These are phyloP conservation scores for Pseudogymnoascus sp. DNA, from an alignment of 2,329 filamentous ascomycete species.

Conservation along the genomic window DNA sequence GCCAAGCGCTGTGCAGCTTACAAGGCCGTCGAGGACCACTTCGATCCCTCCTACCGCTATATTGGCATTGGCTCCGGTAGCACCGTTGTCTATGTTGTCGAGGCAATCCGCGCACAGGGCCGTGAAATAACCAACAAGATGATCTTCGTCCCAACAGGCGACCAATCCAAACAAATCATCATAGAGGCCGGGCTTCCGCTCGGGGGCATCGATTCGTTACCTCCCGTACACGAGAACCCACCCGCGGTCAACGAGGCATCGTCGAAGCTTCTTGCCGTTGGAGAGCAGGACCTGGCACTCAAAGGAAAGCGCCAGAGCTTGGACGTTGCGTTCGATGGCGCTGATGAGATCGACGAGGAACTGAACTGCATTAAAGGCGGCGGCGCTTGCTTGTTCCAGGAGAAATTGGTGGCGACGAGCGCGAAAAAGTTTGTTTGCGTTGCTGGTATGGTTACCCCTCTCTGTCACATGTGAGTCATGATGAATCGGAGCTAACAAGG, in stretches of 20 bases:
- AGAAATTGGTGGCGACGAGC: constrained; percentile 85
- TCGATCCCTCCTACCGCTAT: constrained; percentile 53
- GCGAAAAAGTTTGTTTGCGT: constrained; percentile 83
- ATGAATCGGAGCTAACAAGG: background rate
- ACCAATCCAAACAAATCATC: constrained; percentile 83
- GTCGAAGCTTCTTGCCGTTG: constrained; percentile 61
- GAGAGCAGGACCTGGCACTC: constrained; percentile 27
- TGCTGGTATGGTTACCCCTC: constrained; percentile 50
- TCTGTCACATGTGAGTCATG: background rate
- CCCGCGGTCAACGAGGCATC: constrained; percentile 37
- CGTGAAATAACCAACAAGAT: constrained; percentile 52
- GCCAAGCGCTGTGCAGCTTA: constrained; percentile 71
- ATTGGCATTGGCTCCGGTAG: constrained; percentile 77
- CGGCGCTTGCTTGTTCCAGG: constrained; percentile 94
- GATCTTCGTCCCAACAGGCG: constrained; percentile 80
- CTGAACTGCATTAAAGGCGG: constrained; percentile 97
- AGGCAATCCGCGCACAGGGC: constrained; percentile 63
- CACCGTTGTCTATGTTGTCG: constrained; percentile 78
- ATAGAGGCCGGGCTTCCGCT: constrained; percentile 69
- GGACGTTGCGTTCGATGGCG: constrained; percentile 91
- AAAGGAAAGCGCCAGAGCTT: constrained; percentile 45
- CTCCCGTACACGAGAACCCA: constrained; percentile 23
- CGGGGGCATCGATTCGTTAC: constrained; percentile 38
- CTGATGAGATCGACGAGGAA: constrained; percentile 91
- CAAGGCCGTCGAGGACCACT: constrained; percentile 67